These are phyloP conservation scores for Penicillium sp. DNA, from an alignment of 2,329 filamentous ascomycete species.

Conservation along the genomic window DNA sequence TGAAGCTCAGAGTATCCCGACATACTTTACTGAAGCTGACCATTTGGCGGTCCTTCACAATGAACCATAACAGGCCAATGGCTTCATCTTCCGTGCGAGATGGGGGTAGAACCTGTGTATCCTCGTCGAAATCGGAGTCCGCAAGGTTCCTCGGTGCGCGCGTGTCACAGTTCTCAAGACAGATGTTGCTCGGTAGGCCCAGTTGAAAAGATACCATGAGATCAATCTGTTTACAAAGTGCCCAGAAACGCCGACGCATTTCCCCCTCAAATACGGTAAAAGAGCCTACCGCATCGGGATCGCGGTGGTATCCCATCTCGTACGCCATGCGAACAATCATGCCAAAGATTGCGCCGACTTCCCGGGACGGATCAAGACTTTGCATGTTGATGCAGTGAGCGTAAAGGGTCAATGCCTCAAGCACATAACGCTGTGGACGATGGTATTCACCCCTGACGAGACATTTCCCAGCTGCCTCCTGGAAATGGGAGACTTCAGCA, in stretches of 20 bases:
- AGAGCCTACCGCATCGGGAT: constrained; percentile 23
- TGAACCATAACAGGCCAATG: constrained; percentile 33
- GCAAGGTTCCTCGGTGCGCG: constrained; percentile 30
- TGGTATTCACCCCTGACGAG: constrained; percentile 8
- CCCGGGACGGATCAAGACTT: constrained; percentile 28
- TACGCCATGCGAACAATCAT: constrained; percentile 30
- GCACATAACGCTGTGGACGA: constrained; percentile 22
- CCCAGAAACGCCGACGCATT: constrained; percentile 34
- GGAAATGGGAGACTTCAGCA: constrained; percentile 2
- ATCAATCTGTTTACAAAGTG: constrained; percentile 29
- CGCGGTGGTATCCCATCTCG: constrained; percentile 34
- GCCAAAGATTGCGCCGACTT: constrained; percentile 27
- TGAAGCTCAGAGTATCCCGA: constrained; percentile 32
- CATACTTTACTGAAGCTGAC: constrained; percentile 32
- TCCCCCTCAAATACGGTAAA: constrained; percentile 28
- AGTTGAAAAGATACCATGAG: constrained; percentile 34
- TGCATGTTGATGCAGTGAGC: constrained; percentile 25
- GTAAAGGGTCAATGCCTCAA: constrained; percentile 27
- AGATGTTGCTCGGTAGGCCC: constrained; percentile 32
- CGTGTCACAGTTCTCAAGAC: constrained; percentile 25
- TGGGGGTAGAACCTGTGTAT: constrained; percentile 23
- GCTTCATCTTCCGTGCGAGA: constrained; percentile 27
- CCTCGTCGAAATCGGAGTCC: constrained; percentile 32
- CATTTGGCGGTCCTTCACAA: constrained; percentile 36
- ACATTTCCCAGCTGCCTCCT: constrained; percentile 4